Evolutionary conservation across 768 basidiomycete genomes (phyloP), one percentile per base, ranked within the genome.

Genomic region (Boletus eberwhitei): DNA sequence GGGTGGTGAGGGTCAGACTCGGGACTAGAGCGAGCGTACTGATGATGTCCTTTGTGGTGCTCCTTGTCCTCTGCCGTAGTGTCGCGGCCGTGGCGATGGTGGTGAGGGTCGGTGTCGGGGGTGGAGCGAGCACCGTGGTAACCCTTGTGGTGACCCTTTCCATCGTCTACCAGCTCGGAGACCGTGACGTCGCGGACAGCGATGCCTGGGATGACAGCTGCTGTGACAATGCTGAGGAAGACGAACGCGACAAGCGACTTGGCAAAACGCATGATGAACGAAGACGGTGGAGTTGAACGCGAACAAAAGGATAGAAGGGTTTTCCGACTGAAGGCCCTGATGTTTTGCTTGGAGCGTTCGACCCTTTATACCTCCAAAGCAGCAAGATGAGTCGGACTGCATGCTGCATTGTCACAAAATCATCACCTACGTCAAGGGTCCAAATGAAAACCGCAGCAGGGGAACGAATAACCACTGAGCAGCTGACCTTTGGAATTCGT

Each of bases 181-280:
- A 2, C 24, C 9, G n/a, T 12, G 16, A 4, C 38, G 11, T 43
- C 41, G n/a, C 48, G 47, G 34, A 17, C 41, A 32, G n/a, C 41
- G 21, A 43, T 17, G 12, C 38, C 52, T n/a, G 52, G 56, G 16
- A 58, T 29, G 36, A 22, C 48, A 6, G 56, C 52, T 4, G 56
- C 52, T 21, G 57, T 9, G 26, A 40, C 35, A 8, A 57, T 13
- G 8, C 47, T 17, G 39, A 54, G 13, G 46, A 54, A 53, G 35
- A 47, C 7, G 35, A 57, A 50, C 13, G 49, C 53, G 31, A 58
- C 5, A 29, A 58, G 43, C n/a, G 57, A 51, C 9, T 50, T 41
- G 24, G 40, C 14, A 35, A 58, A 47, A 34, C 40, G 57, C 57
- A 55, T 58, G 53, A 55, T 55, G 48, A 50, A 29, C 1, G 21